Conservation (phyloP, 345 rosid genomes). For the Linum tenue region DNA sequence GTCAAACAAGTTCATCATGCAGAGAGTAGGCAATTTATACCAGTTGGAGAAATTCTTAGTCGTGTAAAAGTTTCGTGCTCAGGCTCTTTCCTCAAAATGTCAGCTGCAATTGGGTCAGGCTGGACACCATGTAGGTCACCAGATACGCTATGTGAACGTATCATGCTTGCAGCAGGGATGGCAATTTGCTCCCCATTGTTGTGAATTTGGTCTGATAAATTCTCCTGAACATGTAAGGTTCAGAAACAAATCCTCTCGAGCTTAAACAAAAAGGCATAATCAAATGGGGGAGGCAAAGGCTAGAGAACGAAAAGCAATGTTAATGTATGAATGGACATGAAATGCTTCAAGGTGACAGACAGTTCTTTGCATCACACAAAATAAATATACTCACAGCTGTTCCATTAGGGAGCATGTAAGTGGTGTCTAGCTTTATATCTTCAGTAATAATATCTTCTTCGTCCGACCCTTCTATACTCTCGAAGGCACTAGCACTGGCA, state of each 20-base stretch:
- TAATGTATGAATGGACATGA: not conserved
- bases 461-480: constrained; percentile 86
- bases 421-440: constrained; percentile 42
- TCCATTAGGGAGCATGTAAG: constrained; percentile 63
- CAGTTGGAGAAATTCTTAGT: constrained; percentile 61
- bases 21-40: constrained; percentile 24
- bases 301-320: not conserved
- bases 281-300: not conserved
- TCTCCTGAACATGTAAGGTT: constrained; percentile 26
- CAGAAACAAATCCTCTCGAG: not conserved
- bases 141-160: constrained; percentile 88
- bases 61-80: constrained; percentile 94
- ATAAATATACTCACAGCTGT: constrained; percentile 54
- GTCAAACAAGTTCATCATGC: not conserved
- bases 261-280: too few relatives aligned
- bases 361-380: not conserved
- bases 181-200: constrained; percentile 55
- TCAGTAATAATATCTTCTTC: constrained; percentile 78
- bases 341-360: not conserved
- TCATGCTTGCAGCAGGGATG: constrained; percentile 64
- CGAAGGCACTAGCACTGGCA: constrained; percentile 90
- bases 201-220: constrained; percentile 35
- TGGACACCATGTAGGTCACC: constrained; percentile 97
- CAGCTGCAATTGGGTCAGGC: constrained; percentile 98
- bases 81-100: constrained; percentile 92